Evolutionary conservation across 108 stramenopile genomes (phyloP), one percentile per base, ranked within the genome.

Genomic region (Skeletonema tropicum): DNA sequence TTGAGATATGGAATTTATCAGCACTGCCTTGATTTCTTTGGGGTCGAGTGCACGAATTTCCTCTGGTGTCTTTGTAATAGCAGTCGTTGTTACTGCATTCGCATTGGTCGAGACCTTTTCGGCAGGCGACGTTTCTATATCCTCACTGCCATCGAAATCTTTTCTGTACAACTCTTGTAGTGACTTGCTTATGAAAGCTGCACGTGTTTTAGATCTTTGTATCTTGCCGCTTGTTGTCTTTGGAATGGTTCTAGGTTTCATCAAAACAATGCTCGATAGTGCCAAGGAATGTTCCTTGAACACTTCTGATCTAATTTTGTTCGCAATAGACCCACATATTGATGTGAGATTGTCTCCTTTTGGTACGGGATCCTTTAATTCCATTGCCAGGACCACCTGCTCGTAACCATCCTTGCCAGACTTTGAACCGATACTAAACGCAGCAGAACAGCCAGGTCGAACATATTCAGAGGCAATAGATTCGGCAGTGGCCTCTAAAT

Each of bases 141-240:
- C 26, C 61, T 57, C 39, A 55, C 52, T 23, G n/a, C 52, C 52
- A 23, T 55, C 52, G 60, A 80, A 90, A 30, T 86, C 77, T 60
- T 86, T 88, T 31, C 84, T 60, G 69, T 86, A 90, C 10, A 97
- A 85, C 23, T 87, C 80, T 38, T 89, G 59, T 25, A 97, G 79
- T 14, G 79, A 85, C 9, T 79, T 83, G 10, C 73, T 84, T 25
- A 91, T 36, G 60, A 87, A 94, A n/a, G 70, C 91, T 67, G 89
- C 89, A 35, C 83, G 81, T 66, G 97, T 96, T 95, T 97, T 96
- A 4, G 87, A 73, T 70, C 99, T 87, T 10, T 97, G 97, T 68
- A 99, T 99, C 74, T 99, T 99, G 9, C 99, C 99, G 59, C 96
- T 97, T 13, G 96, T 98, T 17, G 99, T 99, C 80, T 99, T 99